phyloP scores from a whole-genome alignment of 1,139 yeast genomes.

The Suzukiozyma palmioleophila region DNA sequence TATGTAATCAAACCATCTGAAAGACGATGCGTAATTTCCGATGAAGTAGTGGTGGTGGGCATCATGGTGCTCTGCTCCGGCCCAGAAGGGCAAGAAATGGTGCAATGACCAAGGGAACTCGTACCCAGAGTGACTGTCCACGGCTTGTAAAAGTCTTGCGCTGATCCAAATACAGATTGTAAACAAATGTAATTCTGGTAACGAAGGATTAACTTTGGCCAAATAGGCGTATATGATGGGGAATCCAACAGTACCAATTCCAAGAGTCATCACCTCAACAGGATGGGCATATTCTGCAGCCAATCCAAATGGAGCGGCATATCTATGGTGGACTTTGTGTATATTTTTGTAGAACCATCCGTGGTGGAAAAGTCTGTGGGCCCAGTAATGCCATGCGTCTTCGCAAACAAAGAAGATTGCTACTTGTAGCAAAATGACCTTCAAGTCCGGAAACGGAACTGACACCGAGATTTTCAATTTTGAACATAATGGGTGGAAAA shows the following conservation, averaged over 20 bases:
- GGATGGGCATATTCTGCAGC: slow-evolving; percentile 50
- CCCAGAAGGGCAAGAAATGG: slow-evolving; percentile 45
- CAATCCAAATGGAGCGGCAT: slow-evolving; percentile 48
- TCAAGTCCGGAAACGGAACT: slow-evolving; percentile 38
- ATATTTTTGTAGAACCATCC: slow-evolving; percentile 46
- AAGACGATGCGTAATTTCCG: slow-evolving; percentile 42
- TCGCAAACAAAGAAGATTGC: slow-evolving; percentile 39
- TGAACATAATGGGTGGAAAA: slow-evolving; percentile 43
- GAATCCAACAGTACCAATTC: slow-evolving; percentile 46
- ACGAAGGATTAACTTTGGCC: slow-evolving; percentile 14
- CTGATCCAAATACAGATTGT: slow-evolving; percentile 42
- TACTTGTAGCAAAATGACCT: slow-evolving; percentile 28
- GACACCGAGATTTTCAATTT: slow-evolving; percentile 32
- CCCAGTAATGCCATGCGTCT: slow-evolving; percentile 48
- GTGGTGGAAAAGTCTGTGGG: slow-evolving; percentile 42
- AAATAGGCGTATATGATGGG: slow-evolving; percentile 38
- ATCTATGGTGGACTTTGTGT: slow-evolving; percentile 47
- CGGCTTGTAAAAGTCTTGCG: slow-evolving; percentile 44
- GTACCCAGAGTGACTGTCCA: slow-evolving; percentile 46
- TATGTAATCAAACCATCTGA: slow-evolving; percentile 45
- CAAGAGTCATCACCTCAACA: slow-evolving; percentile 41
- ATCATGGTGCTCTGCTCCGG: slow-evolving; percentile 49
- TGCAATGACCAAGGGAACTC: slow-evolving; percentile 49
- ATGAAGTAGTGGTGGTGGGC: slow-evolving; percentile 45
- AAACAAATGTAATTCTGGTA: slow-evolving; percentile 34